Evolutionary conservation across 116 monocot species (phyloP).

Genomic region (Cymodocea nodosa): DNA sequence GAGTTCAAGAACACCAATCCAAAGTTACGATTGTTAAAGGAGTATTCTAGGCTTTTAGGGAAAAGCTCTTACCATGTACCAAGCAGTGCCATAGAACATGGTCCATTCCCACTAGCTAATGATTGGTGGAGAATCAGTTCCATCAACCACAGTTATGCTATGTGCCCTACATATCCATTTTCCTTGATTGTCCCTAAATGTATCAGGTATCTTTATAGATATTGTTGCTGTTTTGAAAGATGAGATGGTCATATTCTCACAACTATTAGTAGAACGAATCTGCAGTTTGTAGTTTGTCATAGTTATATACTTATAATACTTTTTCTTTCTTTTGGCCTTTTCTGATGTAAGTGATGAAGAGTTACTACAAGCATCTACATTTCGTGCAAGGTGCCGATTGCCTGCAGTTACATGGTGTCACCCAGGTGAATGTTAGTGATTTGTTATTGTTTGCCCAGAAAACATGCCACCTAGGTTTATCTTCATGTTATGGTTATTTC

Average conservation of each 20-base stretch:
- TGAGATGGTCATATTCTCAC: background rate
- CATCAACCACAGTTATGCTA: slow-evolving; percentile 46
- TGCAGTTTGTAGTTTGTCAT: background rate
- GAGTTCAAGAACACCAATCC: slow-evolving; percentile 51
- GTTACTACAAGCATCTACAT: slow-evolving; percentile 67
- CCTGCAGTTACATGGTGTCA: slow-evolving; percentile 95
- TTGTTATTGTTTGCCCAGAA: background rate
- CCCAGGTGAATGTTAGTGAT: slow-evolving; percentile 37
- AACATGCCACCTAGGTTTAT: background rate
- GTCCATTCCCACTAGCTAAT: slow-evolving; percentile 36
- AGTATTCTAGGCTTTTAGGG: slow-evolving; percentile 77
- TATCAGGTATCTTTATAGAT: slow-evolving; percentile 37
- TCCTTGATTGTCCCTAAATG: slow-evolving; percentile 65
- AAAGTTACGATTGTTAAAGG: slow-evolving; percentile 56
- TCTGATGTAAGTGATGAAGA: slow-evolving; percentile 67
- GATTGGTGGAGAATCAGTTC: slow-evolving; percentile 70
- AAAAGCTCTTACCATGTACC: slow-evolving; percentile 20
- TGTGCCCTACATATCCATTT: slow-evolving; percentile 88
- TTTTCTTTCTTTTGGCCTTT: slow-evolving; percentile 5
- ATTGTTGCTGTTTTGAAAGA: background rate
- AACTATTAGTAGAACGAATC: too few species aligned
- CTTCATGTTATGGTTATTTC: background rate
- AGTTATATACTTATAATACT: background rate
- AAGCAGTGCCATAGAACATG: slow-evolving; percentile 21
- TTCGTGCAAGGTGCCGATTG: slow-evolving; percentile 69